Conservation (phyloP, 2,329 filamentous ascomycete genomes). For the Pestalotiopsis sp. region DNA sequence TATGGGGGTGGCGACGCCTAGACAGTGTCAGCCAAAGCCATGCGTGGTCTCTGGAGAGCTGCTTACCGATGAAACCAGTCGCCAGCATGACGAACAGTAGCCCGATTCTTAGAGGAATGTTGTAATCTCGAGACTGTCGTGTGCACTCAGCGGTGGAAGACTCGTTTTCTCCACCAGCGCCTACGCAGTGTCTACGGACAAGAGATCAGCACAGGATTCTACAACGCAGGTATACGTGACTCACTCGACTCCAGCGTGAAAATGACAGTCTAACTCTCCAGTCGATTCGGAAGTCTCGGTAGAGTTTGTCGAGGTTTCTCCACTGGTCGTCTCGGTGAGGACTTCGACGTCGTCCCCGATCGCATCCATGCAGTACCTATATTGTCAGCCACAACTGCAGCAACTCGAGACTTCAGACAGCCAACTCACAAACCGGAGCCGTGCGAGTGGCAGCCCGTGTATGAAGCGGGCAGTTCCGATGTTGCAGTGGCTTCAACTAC, state of each 20-base stretch:
- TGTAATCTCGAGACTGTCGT: constrained; percentile 57
- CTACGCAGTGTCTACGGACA: constrained; percentile 58
- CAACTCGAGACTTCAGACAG: no score
- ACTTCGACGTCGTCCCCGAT: constrained; percentile 65
- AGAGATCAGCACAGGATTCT: neutral
- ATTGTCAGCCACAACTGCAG: no score
- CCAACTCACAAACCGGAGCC: no score
- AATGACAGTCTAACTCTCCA: constrained; percentile 62
- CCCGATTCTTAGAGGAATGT: constrained; percentile 69
- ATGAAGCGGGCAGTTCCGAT: constrained; percentile 31
- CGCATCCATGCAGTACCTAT: constrained; percentile 63
- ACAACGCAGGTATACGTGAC: constrained; percentile 28
- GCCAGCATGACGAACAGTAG: constrained; percentile 72
- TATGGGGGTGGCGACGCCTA: constrained; percentile 67
- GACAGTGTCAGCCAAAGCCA: no score
- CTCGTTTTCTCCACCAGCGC: constrained; percentile 44
- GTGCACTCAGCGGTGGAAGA: constrained; percentile 43
- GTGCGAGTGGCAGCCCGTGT: constrained; percentile 50
- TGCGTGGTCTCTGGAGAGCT: no score
- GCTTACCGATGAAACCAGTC: constrained; percentile 65
- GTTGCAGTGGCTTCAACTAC: constrained; percentile 31
- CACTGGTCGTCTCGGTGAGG: constrained; percentile 30
- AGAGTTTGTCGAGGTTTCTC: constrained; percentile 18
- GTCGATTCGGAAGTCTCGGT: constrained; percentile 25
- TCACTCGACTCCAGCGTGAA: constrained; percentile 76